These are phyloP conservation scores for Daldinia eschscholtzii DNA, from an alignment of 2,329 filamentous ascomycete species.

Conservation along the genomic window DNA sequence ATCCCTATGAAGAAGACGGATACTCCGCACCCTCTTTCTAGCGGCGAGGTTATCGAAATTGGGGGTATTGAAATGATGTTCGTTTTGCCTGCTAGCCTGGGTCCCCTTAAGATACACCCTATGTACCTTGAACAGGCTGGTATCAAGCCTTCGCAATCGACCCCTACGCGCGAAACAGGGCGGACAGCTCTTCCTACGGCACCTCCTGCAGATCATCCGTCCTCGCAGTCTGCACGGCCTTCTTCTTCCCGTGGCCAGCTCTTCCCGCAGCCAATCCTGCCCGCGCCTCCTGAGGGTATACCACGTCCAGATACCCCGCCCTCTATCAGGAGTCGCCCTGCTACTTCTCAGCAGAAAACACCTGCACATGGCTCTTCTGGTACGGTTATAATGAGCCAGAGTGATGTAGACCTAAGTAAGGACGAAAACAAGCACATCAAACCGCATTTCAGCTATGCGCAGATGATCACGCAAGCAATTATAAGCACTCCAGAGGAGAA, in stretches of 20 bases:
- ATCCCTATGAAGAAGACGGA: slow-evolving; percentile 74
- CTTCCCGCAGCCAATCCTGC: slow-evolving; percentile 65
- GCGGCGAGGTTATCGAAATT: slow-evolving; percentile 92
- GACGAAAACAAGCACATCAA: slow-evolving; percentile 93
- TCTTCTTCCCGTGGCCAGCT: slow-evolving; percentile 45
- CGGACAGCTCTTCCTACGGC: slow-evolving; percentile 50
- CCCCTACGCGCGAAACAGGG: slow-evolving; percentile 45
- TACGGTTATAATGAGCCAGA: slow-evolving; percentile 62
- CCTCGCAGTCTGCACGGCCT: slow-evolving; percentile 44
- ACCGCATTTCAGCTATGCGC: slow-evolving; percentile 94
- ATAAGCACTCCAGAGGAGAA: slow-evolving; percentile 88
- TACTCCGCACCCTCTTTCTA: slow-evolving; percentile 75
- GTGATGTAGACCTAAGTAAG: slow-evolving; percentile 79
- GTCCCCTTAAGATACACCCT: slow-evolving; percentile 74
- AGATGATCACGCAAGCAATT: slow-evolving; percentile 97
- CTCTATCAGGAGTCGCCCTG: slow-evolving; percentile 57
- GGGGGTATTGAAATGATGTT: slow-evolving; percentile 98
- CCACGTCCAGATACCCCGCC: slow-evolving; percentile 73
- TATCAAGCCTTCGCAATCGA: slow-evolving; percentile 37
- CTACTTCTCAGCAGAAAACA: slow-evolving; percentile 54
- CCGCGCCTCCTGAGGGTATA: slow-evolving; percentile 71
- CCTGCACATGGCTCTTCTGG: slow-evolving; percentile 56
- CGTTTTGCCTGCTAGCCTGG: slow-evolving; percentile 82
- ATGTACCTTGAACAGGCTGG: slow-evolving; percentile 78
- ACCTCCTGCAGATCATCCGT: slow-evolving; percentile 47